Conservation (phyloP, 441 rosid genomes). For the Flueggea neowawraea region DNA sequence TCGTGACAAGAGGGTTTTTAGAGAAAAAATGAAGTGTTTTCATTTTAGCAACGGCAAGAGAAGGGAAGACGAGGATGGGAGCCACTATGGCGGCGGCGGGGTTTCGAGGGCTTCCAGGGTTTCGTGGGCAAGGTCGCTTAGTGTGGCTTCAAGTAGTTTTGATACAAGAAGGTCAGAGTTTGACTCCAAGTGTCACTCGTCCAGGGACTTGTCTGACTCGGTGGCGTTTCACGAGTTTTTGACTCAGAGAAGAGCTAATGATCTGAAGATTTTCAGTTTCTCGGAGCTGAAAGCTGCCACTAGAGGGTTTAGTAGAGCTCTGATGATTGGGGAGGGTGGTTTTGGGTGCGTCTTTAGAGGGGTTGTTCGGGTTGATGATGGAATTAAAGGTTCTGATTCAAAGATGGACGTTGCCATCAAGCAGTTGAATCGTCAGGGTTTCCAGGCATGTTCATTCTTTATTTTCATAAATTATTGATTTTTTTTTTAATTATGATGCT, state of each 20-base stretch:
- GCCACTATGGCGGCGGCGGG: conserved; percentile 12
- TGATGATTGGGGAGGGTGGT: conserved; percentile 90
- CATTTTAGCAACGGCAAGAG: conserved; percentile 45
- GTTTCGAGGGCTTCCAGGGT: conserved; percentile 57
- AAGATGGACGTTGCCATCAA: conserved; percentile 79
- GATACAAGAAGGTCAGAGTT: conserved; percentile 79
- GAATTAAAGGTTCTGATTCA: conserved; percentile 39
- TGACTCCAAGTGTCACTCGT: conserved; percentile 55
- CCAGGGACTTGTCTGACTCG: conserved; percentile 62
- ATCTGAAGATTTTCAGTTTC: conserved; percentile 61
- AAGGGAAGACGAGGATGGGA: conserved; percentile 28
- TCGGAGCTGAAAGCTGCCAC: conserved; percentile 70
- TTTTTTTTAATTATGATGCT: neutral
- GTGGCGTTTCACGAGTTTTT: conserved; percentile 44
- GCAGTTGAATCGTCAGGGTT: conserved; percentile 76
- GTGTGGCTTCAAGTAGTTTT: conserved; percentile 72
- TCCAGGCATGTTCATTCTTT: conserved; percentile 65
- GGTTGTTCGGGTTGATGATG: conserved; percentile 49
- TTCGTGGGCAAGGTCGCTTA: conserved; percentile 88
- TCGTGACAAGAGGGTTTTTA: no score
- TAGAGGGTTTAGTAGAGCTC: conserved; percentile 70
- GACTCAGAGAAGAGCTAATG: conserved; percentile 68
- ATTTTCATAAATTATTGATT: neutral
- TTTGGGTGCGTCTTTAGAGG: conserved; percentile 93
- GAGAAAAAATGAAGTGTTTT: neutral